These are phyloP conservation scores for Whalleya microplaca DNA, from an alignment of 2,329 filamentous ascomycete genomes.

Conservation along the genomic window DNA sequence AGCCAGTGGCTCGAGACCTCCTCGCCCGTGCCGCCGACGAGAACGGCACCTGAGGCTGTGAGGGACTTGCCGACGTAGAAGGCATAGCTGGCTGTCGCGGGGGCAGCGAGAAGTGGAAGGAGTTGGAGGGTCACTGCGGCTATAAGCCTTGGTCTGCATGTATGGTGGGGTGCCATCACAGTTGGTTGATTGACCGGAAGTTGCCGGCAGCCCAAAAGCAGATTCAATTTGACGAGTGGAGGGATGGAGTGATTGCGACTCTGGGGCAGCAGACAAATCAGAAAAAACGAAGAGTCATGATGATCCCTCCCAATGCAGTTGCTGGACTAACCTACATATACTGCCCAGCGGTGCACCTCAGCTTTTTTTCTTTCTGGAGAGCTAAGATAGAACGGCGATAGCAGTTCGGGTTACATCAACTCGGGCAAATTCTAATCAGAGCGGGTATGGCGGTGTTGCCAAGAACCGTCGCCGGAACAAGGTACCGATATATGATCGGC, in stretches of 20 bases:
- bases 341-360: no score
- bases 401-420: background rate
- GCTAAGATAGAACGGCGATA: no score
- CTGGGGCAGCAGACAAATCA: no score
- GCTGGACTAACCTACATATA: no score
- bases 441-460: background rate
- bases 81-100: slow-evolving; percentile 46
- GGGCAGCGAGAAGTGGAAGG: slow-evolving; percentile 11
- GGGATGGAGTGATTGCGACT: no score
- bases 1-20: slow-evolving; percentile 53
- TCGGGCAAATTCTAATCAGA: background rate
- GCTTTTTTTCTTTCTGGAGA: no score
- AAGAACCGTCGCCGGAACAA: background rate
- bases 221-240: background rate
- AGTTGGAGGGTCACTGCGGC: background rate
- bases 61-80: slow-evolving; percentile 52
- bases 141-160: background rate
- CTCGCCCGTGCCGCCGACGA: slow-evolving; percentile 51
- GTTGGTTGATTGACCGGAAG: background rate
- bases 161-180: background rate
- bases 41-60: slow-evolving; percentile 46
- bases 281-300: no score
- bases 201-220: background rate
- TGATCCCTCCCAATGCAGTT: no score
- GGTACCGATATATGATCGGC: background rate